Evolutionary conservation across 108 stramenopile species (phyloP).

Genomic region (Nitzschia palea): DNA sequence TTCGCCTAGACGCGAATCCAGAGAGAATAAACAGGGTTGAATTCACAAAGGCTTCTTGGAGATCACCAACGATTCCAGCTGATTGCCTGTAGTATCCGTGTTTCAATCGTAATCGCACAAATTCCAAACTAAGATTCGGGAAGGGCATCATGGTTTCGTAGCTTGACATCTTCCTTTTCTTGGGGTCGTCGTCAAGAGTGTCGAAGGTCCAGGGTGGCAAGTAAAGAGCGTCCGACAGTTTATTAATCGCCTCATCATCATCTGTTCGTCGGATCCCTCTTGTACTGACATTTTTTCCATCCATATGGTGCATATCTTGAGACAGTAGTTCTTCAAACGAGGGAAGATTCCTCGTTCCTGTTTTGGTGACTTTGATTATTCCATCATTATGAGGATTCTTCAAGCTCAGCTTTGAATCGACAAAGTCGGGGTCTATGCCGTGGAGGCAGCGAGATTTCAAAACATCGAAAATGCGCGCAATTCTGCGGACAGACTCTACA

Average conservation of each 20-base stretch:
- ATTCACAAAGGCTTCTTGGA: constrained; percentile 44
- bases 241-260: not conserved
- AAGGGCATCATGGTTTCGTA: constrained; percentile 27
- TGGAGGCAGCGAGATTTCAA: constrained; percentile 43
- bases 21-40: constrained; percentile 28
- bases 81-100: constrained; percentile 46
- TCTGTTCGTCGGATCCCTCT: constrained; percentile 13
- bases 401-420: constrained; percentile 30
- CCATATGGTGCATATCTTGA: not conserved
- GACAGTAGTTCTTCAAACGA: constrained; percentile 27
- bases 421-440: constrained; percentile 22
- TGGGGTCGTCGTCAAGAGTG: not conserved
- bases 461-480: constrained; percentile 37
- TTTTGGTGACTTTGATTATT: not conserved
- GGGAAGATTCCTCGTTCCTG: constrained; percentile 18
- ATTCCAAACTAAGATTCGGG: constrained; percentile 45
- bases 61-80: constrained; percentile 42
- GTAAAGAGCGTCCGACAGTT: constrained; percentile 16
- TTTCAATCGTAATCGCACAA: constrained; percentile 38
- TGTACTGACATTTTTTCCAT: not conserved
- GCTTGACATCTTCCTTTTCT: not conserved
- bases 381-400: constrained; percentile 22
- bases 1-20: constrained; percentile 12
- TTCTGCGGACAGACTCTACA: not conserved
- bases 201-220: constrained; percentile 36